Conservation (phyloP, 208 protist species). For the Leishmania amazonensis region DNA sequence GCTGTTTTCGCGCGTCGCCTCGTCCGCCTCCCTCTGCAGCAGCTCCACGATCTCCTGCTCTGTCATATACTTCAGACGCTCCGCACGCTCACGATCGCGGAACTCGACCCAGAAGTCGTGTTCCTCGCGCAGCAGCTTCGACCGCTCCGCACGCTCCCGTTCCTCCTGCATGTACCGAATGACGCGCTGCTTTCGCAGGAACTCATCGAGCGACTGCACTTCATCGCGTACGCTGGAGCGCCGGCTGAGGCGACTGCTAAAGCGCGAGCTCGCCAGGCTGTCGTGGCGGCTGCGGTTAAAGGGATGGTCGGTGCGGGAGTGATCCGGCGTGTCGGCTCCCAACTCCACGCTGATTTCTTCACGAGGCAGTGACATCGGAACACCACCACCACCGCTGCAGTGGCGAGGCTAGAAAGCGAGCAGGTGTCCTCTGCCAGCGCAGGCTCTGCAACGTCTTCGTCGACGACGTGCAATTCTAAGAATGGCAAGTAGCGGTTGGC, state of each 20-base stretch:
- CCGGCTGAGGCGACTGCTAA: slow-evolving; percentile 67
- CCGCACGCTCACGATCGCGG: slow-evolving; percentile 59
- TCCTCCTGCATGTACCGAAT: slow-evolving; percentile 88
- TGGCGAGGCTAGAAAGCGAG: background rate
- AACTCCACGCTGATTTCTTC: background rate
- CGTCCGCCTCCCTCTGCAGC: slow-evolving; percentile 62
- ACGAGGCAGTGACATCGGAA: slow-evolving; percentile 14
- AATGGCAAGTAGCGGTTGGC: background rate
- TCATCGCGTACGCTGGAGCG: slow-evolving; percentile 81
- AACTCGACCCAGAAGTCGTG: slow-evolving; percentile 78
- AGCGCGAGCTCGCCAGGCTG: slow-evolving; percentile 60
- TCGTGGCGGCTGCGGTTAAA: slow-evolving; percentile 36
- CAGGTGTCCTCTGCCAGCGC: background rate
- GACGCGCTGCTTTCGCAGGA: slow-evolving; percentile 82
- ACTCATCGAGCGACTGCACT: slow-evolving; percentile 74
- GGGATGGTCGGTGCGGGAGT: slow-evolving; percentile 30
- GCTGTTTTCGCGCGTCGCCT: slow-evolving; percentile 43
- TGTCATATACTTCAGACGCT: slow-evolving; percentile 77
- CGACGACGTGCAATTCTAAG: background rate
- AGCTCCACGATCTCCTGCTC: slow-evolving; percentile 72
- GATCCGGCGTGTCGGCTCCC: slow-evolving; percentile 27
- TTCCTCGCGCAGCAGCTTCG: slow-evolving; percentile 70
- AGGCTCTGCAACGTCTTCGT: background rate
- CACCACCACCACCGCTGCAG: background rate
- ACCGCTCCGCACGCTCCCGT: slow-evolving; percentile 67